Conservation (phyloP, 352 stramenopile genomes). For the Phytophthora pistaciae region DNA sequence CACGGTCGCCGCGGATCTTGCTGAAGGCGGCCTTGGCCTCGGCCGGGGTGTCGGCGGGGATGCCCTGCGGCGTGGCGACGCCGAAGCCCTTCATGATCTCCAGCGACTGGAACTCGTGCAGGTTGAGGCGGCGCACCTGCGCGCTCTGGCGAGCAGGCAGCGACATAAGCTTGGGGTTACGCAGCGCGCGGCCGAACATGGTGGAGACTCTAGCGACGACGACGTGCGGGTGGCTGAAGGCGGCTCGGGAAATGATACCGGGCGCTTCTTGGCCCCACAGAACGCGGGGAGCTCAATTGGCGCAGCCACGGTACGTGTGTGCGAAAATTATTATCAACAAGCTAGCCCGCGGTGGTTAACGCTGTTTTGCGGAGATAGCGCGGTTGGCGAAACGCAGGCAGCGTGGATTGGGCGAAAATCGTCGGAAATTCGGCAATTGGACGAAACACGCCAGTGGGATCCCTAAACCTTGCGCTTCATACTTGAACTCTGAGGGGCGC, state of each 20-base stretch:
- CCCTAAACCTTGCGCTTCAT: slow-evolving; percentile 5
- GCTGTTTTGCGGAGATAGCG: slow-evolving; percentile 16
- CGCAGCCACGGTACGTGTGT: background rate
- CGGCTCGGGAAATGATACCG: slow-evolving; percentile 42
- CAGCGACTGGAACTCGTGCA: slow-evolving; percentile 96
- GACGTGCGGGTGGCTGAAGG: slow-evolving; percentile 27
- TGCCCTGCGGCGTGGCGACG: slow-evolving; percentile 76
- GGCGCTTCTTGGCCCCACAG: slow-evolving; percentile 23
- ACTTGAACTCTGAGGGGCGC: slow-evolving; percentile 19
- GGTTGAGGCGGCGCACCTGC: slow-evolving; percentile 91
- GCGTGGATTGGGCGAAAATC: slow-evolving; percentile 21
- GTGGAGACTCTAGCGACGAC: slow-evolving; percentile 13
- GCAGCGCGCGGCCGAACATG: slow-evolving; percentile 72
- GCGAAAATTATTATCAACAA: background rate
- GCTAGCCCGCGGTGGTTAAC: slow-evolving; percentile 11
- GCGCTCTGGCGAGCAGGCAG: slow-evolving; percentile 59
- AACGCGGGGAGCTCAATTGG: slow-evolving; percentile 10
- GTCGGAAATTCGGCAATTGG: slow-evolving; percentile 14
- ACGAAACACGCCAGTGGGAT: slow-evolving; percentile 10
- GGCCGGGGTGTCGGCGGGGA: slow-evolving; percentile 79
- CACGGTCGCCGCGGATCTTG: slow-evolving; percentile 75
- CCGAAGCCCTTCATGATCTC: slow-evolving; percentile 94
- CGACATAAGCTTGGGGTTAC: slow-evolving; percentile 57
- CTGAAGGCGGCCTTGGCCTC: slow-evolving; percentile 87
- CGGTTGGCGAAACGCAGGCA: slow-evolving; percentile 7